Percentiles rank a stretch among this genome's conserved stretches.
phyloP scores from a whole-genome alignment of 257 asterid genomes.

The Ballota nigra region DNA sequence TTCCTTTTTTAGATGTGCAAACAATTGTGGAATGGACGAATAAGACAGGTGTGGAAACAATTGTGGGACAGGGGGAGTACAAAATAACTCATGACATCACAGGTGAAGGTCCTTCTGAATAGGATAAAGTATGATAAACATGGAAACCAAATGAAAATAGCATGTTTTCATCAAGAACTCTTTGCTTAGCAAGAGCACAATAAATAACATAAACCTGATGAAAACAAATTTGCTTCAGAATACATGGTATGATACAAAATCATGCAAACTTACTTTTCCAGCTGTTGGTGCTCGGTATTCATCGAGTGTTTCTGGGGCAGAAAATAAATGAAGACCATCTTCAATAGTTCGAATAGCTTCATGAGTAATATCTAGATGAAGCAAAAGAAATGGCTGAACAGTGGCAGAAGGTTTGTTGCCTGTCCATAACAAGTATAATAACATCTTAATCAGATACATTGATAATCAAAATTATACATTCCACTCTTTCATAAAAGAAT shows the following conservation, averaged over 20 bases:
- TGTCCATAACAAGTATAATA: constrained; percentile 33
- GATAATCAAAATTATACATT: not conserved
- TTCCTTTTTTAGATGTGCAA: too few relatives aligned
- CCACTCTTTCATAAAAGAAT: not conserved
- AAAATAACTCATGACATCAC: not conserved
- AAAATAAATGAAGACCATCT: constrained; percentile 72
- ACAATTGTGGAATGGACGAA: too few relatives aligned
- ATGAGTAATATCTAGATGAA: constrained; percentile 84
- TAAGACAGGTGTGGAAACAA: too few relatives aligned
- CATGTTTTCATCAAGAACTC: constrained; percentile 2
- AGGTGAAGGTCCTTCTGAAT: not conserved
- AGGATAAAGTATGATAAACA: constrained; percentile 4
- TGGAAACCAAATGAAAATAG: not conserved
- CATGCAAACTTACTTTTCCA: constrained; percentile 51
- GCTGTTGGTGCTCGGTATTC: constrained; percentile 70
- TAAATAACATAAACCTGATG: not conserved
- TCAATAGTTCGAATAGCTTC: constrained; percentile 65
- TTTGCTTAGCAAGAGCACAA: not conserved
- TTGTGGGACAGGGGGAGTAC: too few relatives aligned
- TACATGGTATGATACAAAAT: constrained; percentile 4
- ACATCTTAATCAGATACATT: constrained; percentile 11
- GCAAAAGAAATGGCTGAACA: constrained; percentile 77
- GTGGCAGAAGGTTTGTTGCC: constrained; percentile 85
- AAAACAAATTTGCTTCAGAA: not conserved
- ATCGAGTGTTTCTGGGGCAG: constrained; percentile 82